Evolutionary conservation across 106 monocot species (phyloP).

Genomic region (Alisma plantagoaquatica): DNA sequence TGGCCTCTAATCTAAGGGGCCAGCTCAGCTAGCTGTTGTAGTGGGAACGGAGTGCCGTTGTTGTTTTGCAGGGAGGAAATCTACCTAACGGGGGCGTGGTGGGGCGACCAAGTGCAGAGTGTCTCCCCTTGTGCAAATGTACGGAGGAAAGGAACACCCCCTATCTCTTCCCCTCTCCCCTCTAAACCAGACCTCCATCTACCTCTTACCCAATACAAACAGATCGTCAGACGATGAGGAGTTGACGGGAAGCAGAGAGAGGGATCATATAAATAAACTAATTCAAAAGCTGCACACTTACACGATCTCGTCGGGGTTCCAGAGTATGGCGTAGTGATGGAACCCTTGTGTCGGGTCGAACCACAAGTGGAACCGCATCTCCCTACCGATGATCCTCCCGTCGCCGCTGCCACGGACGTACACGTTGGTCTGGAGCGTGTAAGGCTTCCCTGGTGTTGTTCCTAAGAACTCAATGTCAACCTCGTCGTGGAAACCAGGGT

Average conservation of each 20-base stretch:
- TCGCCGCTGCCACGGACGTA: slow-evolving; percentile 64
- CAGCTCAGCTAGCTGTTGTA: too few relatives aligned
- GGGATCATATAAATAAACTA: background rate
- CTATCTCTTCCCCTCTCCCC: background rate
- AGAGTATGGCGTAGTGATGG: slow-evolving; percentile 70
- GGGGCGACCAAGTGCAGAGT: background rate
- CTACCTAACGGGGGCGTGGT: too few relatives aligned
- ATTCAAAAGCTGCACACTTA: too few relatives aligned
- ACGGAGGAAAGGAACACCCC: background rate
- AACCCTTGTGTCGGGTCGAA: slow-evolving; percentile 72
- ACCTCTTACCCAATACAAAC: too few relatives aligned
- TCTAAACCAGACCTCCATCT: too few relatives aligned
- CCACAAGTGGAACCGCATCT: slow-evolving; percentile 87
- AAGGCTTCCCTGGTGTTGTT: slow-evolving; percentile 52
- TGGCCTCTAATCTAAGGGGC: too few relatives aligned
- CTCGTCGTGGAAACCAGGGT: slow-evolving; percentile 67
- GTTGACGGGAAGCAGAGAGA: background rate
- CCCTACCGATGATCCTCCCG: slow-evolving; percentile 62
- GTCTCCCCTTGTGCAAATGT: background rate
- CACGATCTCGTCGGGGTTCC: slow-evolving; percentile 59
- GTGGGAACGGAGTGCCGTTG: too few relatives aligned
- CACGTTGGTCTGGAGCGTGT: slow-evolving; percentile 63
- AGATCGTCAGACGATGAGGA: background rate
- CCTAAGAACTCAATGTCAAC: slow-evolving; percentile 67
- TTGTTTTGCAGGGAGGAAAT: too few relatives aligned